A percentile compares a stretch with the other conserved stretches of the same genome.
Conservation (phyloP, 371 early-diverging fungal species). For the Mucor mucedo region DNA sequence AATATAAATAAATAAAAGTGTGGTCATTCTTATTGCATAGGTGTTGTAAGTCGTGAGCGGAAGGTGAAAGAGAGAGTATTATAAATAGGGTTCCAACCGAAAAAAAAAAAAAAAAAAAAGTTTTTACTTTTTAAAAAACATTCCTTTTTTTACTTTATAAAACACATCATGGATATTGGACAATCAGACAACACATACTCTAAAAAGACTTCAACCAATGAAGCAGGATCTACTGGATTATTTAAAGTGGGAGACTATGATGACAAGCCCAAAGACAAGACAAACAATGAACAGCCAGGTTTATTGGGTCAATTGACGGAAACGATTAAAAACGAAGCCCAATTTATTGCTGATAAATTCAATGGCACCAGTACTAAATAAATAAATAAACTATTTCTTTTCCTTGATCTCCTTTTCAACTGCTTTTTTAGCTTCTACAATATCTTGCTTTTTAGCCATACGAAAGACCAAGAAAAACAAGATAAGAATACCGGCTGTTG, state of each 20-base stretch:
- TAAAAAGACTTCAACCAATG: constrained; percentile 11
- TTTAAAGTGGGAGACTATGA: constrained; percentile 53
- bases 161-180: constrained; percentile 45
- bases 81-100: no score
- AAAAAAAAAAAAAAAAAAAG: neutral
- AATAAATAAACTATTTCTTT: constrained; percentile 10
- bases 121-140: neutral
- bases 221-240: constrained; percentile 23
- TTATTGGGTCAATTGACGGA: constrained; percentile 10
- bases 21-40: no score
- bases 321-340: constrained; percentile 11
- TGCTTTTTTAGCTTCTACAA: constrained; percentile 14
- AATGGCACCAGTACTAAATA: constrained; percentile 10
- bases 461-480: constrained; percentile 27
- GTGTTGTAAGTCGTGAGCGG: no score
- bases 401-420: constrained; percentile 10
- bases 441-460: constrained; percentile 27
- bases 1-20: no score
- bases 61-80: no score
- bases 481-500: constrained; percentile 26
- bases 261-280: constrained; percentile 2
- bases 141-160: neutral
- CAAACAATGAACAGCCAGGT: neutral
- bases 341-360: constrained; percentile 10
- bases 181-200: constrained; percentile 40